These are phyloP conservation scores for Globisporangium sylvaticum DNA, from an alignment of 352 stramenopile genomes.

Conservation along the genomic window DNA sequence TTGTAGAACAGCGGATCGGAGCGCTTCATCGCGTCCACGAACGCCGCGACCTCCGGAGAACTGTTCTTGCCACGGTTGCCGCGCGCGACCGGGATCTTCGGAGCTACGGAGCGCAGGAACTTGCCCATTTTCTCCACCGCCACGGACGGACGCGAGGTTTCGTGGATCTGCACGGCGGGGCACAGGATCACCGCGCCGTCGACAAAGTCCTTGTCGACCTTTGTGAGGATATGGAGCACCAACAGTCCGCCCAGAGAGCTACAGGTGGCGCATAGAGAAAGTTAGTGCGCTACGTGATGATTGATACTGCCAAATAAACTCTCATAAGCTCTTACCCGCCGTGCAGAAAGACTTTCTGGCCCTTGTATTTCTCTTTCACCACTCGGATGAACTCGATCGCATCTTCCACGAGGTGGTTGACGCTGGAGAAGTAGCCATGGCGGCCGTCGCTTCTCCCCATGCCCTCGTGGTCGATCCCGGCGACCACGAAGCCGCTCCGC, in stretches of 20 bases:
- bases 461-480: constrained; percentile 63
- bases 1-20: constrained; percentile 72
- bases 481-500: constrained; percentile 57
- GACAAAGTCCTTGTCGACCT: constrained; percentile 42
- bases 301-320: not conserved
- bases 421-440: constrained; percentile 71
- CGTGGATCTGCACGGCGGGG: constrained; percentile 65
- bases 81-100: constrained; percentile 60
- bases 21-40: constrained; percentile 50
- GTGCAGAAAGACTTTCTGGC: constrained; percentile 66
- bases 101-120: constrained; percentile 46
- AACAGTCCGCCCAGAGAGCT: constrained; percentile 73
- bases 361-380: constrained; percentile 55
- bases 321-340: constrained; percentile 38
- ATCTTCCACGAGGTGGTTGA: constrained; percentile 58
- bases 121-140: constrained; percentile 45
- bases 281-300: not conserved
- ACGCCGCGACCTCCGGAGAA: constrained; percentile 48
- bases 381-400: constrained; percentile 58
- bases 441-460: constrained; percentile 73
- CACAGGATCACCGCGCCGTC: constrained; percentile 71
- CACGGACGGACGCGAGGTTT: constrained; percentile 39
- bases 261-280: not conserved
- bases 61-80: constrained; percentile 62
- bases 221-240: constrained; percentile 52